A percentile compares a stretch with the other conserved stretches of the same genome.
phyloP scores from a whole-genome alignment of 108 stramenopile genomes.

The Seminavis robusta region DNA sequence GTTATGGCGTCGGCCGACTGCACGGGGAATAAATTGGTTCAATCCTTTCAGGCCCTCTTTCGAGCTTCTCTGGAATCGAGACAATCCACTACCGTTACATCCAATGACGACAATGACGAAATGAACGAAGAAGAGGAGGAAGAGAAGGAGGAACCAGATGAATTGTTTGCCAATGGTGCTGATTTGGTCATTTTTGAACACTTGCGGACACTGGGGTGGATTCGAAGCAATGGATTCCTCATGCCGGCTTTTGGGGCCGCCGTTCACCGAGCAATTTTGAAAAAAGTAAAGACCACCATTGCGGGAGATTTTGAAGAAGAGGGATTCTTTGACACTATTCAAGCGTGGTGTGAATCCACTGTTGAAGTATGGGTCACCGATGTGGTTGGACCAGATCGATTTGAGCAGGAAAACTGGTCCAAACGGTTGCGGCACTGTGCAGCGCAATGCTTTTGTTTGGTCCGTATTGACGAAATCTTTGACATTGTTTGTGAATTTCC shows the following conservation, averaged over 20 bases:
- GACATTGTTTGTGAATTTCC: constrained; percentile 82
- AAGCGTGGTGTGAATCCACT: constrained; percentile 44
- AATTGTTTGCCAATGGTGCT: constrained; percentile 7
- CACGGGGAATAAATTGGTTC: constrained; percentile 20
- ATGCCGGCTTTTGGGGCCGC: constrained; percentile 39
- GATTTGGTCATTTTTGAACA: constrained; percentile 23
- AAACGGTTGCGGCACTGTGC: constrained; percentile 36
- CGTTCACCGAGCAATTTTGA: constrained; percentile 39
- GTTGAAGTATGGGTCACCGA: constrained; percentile 45
- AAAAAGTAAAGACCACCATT: constrained; percentile 32
- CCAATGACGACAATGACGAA: too few species aligned
- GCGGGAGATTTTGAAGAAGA: constrained; percentile 48
- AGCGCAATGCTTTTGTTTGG: constrained; percentile 54
- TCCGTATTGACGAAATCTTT: constrained; percentile 70
- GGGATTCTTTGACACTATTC: constrained; percentile 29
- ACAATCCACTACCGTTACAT: constrained; percentile 22
- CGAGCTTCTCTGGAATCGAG: constrained; percentile 31
- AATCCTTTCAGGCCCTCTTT: constrained; percentile 42
- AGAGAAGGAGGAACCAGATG: constrained; percentile 6
- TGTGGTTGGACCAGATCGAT: constrained; percentile 23
- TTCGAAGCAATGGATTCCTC: constrained; percentile 33
- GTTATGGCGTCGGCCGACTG: constrained; percentile 30
- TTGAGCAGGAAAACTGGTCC: constrained; percentile 32
- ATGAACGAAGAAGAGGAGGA: constrained; percentile 32
- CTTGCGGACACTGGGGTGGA: constrained; percentile 55